Evolutionary conservation across 768 basidiomycete species (phyloP).

Genomic region (Cyclocybe aegerita): DNA sequence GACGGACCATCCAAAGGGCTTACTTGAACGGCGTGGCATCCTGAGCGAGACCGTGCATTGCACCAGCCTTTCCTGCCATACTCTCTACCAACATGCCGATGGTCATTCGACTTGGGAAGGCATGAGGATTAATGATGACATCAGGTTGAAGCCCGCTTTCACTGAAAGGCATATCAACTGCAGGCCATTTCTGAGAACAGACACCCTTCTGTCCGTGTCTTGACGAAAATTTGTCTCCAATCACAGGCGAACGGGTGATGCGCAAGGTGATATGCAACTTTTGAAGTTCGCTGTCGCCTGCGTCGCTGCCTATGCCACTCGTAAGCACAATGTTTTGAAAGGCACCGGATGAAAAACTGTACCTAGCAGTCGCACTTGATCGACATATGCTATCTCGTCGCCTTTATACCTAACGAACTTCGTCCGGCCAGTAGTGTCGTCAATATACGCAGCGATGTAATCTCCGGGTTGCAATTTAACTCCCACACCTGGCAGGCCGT

Average conservation of each 20-base stretch:
- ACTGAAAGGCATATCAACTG: conserved; percentile 97
- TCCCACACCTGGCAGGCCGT: conserved; percentile 86
- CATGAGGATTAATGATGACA: conserved; percentile 99
- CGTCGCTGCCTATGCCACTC: conserved; percentile 65
- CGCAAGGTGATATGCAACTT: conserved; percentile 93
- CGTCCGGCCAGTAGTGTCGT: conserved; percentile 82
- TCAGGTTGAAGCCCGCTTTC: conserved; percentile 99
- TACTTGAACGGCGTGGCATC: conserved; percentile 99
- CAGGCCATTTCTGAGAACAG: conserved; percentile 99
- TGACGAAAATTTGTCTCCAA: conserved; percentile 99
- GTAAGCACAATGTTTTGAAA: conserved; percentile 1
- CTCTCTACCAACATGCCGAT: conserved; percentile 99
- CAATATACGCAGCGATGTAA: conserved; percentile 82
- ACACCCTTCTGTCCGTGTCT: conserved; percentile 99
- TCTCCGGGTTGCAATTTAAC: conserved; percentile 69
- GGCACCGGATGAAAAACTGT: conserved; percentile 16
- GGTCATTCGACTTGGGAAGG: conserved; percentile 99
- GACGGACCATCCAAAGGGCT: conserved; percentile 24
- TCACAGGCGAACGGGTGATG: conserved; percentile 92
- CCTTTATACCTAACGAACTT: conserved; percentile 94
- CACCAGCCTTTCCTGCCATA: conserved; percentile 98
- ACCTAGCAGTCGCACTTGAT: conserved; percentile 91
- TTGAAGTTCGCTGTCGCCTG: conserved; percentile 84
- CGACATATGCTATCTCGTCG: conserved; percentile 87
- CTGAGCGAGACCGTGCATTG: conserved; percentile 97